phyloP scores from a whole-genome alignment of 257 asterid species.

The Solanum ahanhuiri region DNA sequence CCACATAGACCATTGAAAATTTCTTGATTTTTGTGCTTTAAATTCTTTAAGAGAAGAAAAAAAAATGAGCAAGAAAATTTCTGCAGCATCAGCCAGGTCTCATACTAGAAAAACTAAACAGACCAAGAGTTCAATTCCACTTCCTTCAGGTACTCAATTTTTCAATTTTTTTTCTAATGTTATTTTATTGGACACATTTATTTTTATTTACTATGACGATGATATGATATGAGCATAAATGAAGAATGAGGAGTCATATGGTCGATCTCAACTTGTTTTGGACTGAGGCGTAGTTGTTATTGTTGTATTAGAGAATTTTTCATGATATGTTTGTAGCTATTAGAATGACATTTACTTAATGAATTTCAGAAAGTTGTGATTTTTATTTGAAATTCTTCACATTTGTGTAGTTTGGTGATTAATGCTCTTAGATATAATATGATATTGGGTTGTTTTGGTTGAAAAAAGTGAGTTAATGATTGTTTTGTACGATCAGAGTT shows the following conservation, averaged over 20 bases:
- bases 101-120: conserved; percentile 58
- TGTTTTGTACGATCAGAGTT: background rate
- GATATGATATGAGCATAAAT: background rate
- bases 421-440: background rate
- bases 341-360: background rate
- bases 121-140: conserved; percentile 16
- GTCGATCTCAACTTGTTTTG: background rate
- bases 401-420: background rate
- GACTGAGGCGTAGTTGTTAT: background rate
- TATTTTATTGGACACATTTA: background rate
- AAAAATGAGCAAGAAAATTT: conserved; percentile 41
- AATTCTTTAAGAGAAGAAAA: background rate
- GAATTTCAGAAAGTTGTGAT: background rate
- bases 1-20: background rate
- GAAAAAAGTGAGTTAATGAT: background rate
- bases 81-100: conserved; percentile 82
- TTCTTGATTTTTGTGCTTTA: background rate
- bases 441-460: background rate
- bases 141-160: conserved; percentile 31
- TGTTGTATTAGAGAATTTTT: background rate
- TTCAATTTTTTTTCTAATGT: too few relatives aligned
- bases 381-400: background rate
- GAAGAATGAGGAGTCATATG: background rate
- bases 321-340: background rate
- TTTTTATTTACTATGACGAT: background rate